Evolutionary conservation across 2,329 filamentous ascomycete species (phyloP).

Genomic region (Aureobasidium sp.): DNA sequence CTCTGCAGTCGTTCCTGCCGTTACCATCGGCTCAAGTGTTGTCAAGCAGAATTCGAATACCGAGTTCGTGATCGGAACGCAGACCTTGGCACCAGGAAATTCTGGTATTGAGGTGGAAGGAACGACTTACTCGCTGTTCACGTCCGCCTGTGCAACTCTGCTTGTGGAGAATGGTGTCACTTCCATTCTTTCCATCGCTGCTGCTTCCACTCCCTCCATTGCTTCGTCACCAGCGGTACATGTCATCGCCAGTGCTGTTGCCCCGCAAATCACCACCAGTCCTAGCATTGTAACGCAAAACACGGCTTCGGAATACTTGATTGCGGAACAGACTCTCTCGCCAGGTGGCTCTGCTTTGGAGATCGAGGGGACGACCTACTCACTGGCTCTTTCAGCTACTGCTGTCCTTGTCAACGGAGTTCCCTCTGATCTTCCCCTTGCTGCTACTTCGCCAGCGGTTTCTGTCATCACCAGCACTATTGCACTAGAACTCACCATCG

Average conservation of each 20-base stretch:
- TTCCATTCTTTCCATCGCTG: too few species aligned
- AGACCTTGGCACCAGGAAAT: slow-evolving; percentile 13
- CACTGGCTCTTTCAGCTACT: slow-evolving; percentile 23
- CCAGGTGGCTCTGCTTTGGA: slow-evolving; percentile 11
- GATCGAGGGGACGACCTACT: slow-evolving; percentile 15
- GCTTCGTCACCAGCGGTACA: not conserved
- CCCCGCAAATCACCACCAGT: not conserved
- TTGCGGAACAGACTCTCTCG: slow-evolving; percentile 14
- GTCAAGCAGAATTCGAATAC: slow-evolving; percentile 16
- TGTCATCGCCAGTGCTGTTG: not conserved
- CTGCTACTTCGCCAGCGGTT: not conserved
- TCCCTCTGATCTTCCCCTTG: not conserved
- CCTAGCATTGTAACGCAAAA: slow-evolving; percentile 15
- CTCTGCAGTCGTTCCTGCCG: not conserved
- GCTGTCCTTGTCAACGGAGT: not conserved
- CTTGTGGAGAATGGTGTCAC: not conserved
- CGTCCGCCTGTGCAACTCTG: not conserved
- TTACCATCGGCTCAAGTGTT: not conserved
- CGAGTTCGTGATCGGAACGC: slow-evolving; percentile 12
- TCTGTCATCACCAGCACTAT: not conserved
- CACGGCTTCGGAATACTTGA: slow-evolving; percentile 11
- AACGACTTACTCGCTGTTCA: slow-evolving; percentile 15
- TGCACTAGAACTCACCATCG: not conserved
- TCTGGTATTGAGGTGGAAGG: slow-evolving; percentile 12
- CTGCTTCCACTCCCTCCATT: not conserved